Evolutionary conservation across 1,284 basidiomycete genomes (phyloP), one percentile per base, ranked within the genome.

Genomic region (Microbotryomycetes sp.): DNA sequence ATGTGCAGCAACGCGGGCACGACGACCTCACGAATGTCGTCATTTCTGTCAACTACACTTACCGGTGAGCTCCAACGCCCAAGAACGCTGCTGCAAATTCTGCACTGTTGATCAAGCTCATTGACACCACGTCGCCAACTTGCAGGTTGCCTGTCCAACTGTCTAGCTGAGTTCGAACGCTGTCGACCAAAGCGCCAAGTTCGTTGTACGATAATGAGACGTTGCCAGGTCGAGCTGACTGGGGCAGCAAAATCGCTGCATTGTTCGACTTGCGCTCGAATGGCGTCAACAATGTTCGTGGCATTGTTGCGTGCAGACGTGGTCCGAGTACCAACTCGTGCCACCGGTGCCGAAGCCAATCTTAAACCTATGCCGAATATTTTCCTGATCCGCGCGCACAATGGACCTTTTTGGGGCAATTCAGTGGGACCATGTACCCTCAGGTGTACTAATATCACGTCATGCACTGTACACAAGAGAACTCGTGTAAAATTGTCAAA

Each of bases 41-140:
- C 45, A 2, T 3, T 45, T 5, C 15, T 26, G 54, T 16, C 19
- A 2, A n/a, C 4, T n/a, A 3, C 2, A 56, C 70, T 50, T 54
- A 72, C 72, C 71, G 57, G 52, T 73, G 63, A 29, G 62, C 70
- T 14, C 75, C 75, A 1, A 72, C 73, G 4, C 74, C 76, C 9
- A 78, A 59, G 63, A 78, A 78, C n/a, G 73, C 71, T 4, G 73
- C 69, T 3, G 74, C 76, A 54, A 78, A 76, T 60, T 77, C 77
- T 48, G 75, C 65, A 16, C 73, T 71, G 56, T 78, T 78, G 55
- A 72, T 69, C 49, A 78, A 68, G 57, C 72, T 74, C 50, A 71
- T 69, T 47, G 70, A 72, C 42, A 78, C 72, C 31, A 70, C 71
- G 56, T 71, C 68, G 14, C 71, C 71, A 12, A 12, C 12, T 7